These are phyloP conservation scores for Pleomassaria siparia DNA, from an alignment of 2,329 filamentous ascomycete genomes.

Conservation along the genomic window DNA sequence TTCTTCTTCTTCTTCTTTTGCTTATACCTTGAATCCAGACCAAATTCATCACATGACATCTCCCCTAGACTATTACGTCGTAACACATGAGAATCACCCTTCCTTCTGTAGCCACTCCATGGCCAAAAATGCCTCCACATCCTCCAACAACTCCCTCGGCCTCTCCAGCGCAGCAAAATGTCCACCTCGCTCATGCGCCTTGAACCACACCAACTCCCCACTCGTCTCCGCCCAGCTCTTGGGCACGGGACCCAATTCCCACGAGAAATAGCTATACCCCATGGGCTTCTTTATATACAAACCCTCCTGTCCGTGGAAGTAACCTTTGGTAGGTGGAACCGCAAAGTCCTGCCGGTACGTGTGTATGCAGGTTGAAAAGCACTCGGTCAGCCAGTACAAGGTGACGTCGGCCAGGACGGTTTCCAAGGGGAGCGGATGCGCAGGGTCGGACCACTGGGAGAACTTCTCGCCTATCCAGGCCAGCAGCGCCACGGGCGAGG, in stretches of 20 bases:
- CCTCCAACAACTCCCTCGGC: slow-evolving; percentile 44
- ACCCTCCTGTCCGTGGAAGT: slow-evolving; percentile 16
- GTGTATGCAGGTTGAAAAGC: slow-evolving; percentile 52
- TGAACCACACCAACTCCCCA: slow-evolving; percentile 37
- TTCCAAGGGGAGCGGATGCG: slow-evolving; percentile 34
- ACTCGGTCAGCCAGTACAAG: slow-evolving; percentile 59
- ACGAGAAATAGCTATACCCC: slow-evolving; percentile 49
- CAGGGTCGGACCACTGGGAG: slow-evolving; percentile 49
- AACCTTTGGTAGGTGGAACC: slow-evolving; percentile 1
- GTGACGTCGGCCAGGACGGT: slow-evolving; percentile 54
- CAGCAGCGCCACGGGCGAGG: slow-evolving; percentile 59
- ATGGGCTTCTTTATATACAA: slow-evolving; percentile 44
- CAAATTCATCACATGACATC: too few relatives aligned
- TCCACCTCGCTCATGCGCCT: slow-evolving; percentile 45
- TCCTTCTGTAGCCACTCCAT: too few relatives aligned
- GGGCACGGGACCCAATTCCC: slow-evolving; percentile 42
- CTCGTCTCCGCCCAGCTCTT: slow-evolving; percentile 38
- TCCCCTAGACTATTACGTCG: too few relatives aligned
- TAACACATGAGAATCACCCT: too few relatives aligned
- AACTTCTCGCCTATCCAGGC: slow-evolving; percentile 63
- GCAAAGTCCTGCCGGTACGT: slow-evolving; percentile 47
- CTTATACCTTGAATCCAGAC: too few relatives aligned
- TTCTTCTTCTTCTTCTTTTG: too few relatives aligned
- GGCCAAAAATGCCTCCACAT: too few relatives aligned
- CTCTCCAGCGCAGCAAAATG: slow-evolving; percentile 56